Evolutionary conservation across 2,329 filamentous ascomycete genomes (phyloP).

Genomic region (Verruconis gallopava): DNA sequence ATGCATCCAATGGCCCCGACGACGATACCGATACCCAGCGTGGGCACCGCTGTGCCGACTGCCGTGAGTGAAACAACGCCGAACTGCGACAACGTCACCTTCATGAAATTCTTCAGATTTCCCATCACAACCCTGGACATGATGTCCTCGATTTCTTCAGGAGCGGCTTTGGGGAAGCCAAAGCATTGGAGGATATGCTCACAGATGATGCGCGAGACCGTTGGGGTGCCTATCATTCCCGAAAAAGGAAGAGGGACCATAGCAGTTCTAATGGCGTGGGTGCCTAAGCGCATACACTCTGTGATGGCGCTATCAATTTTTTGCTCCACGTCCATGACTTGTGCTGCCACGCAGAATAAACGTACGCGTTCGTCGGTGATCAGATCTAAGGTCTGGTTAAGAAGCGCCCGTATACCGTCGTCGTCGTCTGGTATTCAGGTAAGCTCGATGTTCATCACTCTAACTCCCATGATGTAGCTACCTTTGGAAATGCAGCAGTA

Average conservation of each 20-base stretch:
- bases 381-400: not conserved
- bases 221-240: not conserved
- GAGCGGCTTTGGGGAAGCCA: not conserved
- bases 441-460: not conserved
- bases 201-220: not conserved
- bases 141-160: not conserved
- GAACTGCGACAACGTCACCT: not conserved
- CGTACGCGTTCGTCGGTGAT: not conserved
- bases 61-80: not conserved
- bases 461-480: not conserved
- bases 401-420: not conserved
- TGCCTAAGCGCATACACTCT: not conserved
- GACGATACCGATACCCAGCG: not conserved
- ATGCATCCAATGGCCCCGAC: not conserved
- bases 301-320: slow-evolving; percentile 1
- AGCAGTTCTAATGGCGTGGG: not conserved
- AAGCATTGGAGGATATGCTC: not conserved
- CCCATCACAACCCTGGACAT: not conserved
- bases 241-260: not conserved
- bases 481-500: slow-evolving; percentile 2
- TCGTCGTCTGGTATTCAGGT: not conserved
- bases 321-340: not conserved
- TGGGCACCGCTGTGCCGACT: not conserved
- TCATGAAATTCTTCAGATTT: not conserved
- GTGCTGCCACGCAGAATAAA: not conserved